Evolutionary conservation across 768 basidiomycete genomes (phyloP), one percentile per base, ranked within the genome.

Genomic region (Boletellus ananas): DNA sequence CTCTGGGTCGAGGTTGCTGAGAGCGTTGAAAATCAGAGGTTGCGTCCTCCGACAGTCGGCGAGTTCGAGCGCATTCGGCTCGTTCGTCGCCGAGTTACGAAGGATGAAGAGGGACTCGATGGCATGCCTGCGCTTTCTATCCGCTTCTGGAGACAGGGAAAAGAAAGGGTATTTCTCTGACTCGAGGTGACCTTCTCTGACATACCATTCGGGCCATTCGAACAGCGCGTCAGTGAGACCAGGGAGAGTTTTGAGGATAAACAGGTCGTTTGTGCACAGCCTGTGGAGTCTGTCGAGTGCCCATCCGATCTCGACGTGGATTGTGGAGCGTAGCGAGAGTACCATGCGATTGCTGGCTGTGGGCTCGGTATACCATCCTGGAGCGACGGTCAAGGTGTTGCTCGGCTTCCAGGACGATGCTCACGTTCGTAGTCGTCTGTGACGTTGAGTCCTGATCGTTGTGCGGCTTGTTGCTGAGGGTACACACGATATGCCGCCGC

Each of bases 191-290:
- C 85, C 84, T 55, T 83, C 79, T 3, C 65, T 73, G 43, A 83
- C 74, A 65, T 88, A 94, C 84, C 84, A 87, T 62, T 89, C 84
- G 3, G 94, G 92, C 87, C 87, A 92, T 62, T 87, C 87, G 52
- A 92, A 87, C 18, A 97, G 74, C 6, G 85, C 86, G 58, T 92
- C 87, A 21, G 89, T 80, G 36, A 94, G 74, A 9, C 91, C 91
- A 0, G 90, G 86, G 44, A 90, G 83, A 31, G 74, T 72, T 34
- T 74, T 76, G 50, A 97, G 76, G 49, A 80, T 64, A 67, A 95
- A 90, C 45, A 82, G 74, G 44, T 94, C 91, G 58, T 89, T 87
- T 57, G 79, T 78, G 58, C 83, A 85, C n/a, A 90, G 75, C 17
- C 89, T 80, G 54, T 87, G 83, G 10, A 98, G 78, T 42, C 89